phyloP scores from a whole-genome alignment of 2,329 filamentous ascomycete species.

The Ophiosphaerella narmari region DNA sequence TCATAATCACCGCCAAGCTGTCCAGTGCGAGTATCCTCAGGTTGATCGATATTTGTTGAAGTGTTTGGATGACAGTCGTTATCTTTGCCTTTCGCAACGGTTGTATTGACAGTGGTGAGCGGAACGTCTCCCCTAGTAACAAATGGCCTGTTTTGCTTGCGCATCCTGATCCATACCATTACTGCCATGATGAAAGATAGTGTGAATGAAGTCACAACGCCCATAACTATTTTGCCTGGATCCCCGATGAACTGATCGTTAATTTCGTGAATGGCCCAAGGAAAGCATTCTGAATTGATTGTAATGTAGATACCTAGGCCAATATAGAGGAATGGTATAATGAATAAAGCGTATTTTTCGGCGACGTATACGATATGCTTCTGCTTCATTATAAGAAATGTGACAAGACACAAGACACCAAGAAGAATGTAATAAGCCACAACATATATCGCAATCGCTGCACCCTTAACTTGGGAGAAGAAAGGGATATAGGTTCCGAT shows the following conservation, averaged over 20 bases:
- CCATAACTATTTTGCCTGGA: background rate
- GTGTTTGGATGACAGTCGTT: no score
- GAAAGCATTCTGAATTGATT: background rate
- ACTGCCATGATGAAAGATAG: no score
- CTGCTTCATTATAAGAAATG: background rate
- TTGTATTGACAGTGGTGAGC: no score
- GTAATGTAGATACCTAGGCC: background rate
- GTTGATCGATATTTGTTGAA: no score
- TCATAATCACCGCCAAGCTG: no score
- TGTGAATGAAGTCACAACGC: background rate
- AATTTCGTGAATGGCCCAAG: background rate
- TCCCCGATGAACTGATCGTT: background rate
- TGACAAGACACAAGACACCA: background rate
- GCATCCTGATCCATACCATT: no score
- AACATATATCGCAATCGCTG: background rate
- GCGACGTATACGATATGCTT: background rate
- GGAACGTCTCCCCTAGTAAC: no score
- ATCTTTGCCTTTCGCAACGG: no score
- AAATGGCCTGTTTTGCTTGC: no score
- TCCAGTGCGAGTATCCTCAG: no score
- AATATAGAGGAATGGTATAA: background rate
- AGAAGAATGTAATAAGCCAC: background rate
- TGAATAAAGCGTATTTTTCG: background rate
- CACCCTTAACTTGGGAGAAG: background rate
- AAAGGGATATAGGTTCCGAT: background rate